Conservation (phyloP, 129 eudicot species). For the Pittosporum tobira region DNA sequence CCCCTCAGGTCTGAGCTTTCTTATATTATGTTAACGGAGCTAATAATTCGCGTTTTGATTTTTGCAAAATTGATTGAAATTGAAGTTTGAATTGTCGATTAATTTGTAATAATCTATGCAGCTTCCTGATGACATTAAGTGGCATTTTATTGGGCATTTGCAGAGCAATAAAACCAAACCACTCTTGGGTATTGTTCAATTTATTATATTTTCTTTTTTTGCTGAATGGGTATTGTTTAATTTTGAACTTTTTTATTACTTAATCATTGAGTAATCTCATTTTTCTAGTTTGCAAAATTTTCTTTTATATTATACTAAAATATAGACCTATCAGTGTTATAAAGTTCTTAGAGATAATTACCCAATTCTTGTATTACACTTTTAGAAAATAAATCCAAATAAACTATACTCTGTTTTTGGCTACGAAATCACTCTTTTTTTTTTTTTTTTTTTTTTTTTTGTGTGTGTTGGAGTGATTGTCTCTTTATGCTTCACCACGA, state of each 20-base stretch:
- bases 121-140: slow-evolving; percentile 85
- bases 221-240: background rate
- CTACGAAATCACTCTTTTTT: too few species aligned
- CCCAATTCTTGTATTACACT: too few species aligned
- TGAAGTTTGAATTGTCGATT: background rate
- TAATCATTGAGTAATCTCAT: background rate
- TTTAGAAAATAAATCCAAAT: too few species aligned
- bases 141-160: slow-evolving; percentile 95
- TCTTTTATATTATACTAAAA: too few species aligned
- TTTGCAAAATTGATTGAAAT: background rate
- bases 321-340: too few species aligned
- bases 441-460: too few species aligned
- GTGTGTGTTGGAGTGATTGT: too few species aligned
- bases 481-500: background rate
- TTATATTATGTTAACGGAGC: background rate
- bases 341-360: too few species aligned
- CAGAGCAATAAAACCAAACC: slow-evolving; percentile 92
- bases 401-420: too few species aligned
- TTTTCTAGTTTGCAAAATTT: background rate
- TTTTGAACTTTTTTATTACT: too few species aligned
- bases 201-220: background rate
- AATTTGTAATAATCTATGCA: slow-evolving; percentile 21
- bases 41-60: background rate
- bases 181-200: slow-evolving; percentile 39
- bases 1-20: slow-evolving; percentile 52